These are phyloP conservation scores for Oryza glumipatula DNA, from an alignment of 176 grass and related monocot genomes.

Conservation along the genomic window DNA sequence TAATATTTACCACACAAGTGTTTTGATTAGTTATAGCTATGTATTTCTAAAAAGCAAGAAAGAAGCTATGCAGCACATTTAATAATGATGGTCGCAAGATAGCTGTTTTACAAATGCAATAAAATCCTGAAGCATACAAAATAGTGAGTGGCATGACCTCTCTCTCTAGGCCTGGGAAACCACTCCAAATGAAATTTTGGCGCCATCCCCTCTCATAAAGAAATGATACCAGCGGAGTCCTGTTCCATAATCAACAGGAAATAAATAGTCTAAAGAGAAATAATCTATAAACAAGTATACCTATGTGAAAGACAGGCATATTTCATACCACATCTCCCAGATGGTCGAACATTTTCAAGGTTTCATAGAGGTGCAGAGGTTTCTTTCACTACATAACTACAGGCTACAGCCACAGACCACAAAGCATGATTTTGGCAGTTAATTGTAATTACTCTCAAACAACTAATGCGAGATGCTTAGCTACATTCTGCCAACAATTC, in stretches of 20 bases:
- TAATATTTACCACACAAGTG: too few species aligned
- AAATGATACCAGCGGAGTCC: conserved; percentile 79
- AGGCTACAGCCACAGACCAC: not conserved
- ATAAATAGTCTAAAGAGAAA: conserved; percentile 14
- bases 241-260: conserved; percentile 50
- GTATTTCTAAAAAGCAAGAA: not conserved
- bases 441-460: not conserved
- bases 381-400: not conserved
- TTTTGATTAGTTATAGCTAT: not conserved
- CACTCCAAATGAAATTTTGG: conserved; percentile 91
- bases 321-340: not conserved
- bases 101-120: conserved; percentile 26
- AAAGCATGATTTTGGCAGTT: not conserved
- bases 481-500: conserved; percentile 8
- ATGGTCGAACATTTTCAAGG: conserved; percentile 6
- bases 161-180: conserved; percentile 83
- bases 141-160: conserved; percentile 61
- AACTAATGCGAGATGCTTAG: not conserved
- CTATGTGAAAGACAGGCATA: not conserved
- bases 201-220: conserved; percentile 97
- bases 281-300: not conserved
- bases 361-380: not conserved
- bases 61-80: not conserved
- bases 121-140: conserved; percentile 30
- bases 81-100: not conserved